Conservation (phyloP, 495 filamentous ascomycete species). For the Sporormia fimetaria region DNA sequence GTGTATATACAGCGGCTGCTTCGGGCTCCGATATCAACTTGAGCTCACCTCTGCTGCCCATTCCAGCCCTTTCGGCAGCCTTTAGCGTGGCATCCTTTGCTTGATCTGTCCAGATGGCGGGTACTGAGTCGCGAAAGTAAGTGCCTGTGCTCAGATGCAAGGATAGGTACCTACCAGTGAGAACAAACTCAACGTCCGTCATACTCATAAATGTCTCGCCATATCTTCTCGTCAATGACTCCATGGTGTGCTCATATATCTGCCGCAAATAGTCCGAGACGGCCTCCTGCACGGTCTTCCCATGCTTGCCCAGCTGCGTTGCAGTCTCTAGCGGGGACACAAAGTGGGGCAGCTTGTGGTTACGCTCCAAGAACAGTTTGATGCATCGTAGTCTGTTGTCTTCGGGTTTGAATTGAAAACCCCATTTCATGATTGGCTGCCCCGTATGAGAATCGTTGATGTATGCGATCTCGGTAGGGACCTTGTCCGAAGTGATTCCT, state of each 20-base stretch:
- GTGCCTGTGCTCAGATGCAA: too few species aligned
- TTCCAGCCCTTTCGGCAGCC: conserved; percentile 39
- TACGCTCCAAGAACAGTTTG: conserved; percentile 68
- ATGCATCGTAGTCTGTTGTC: conserved; percentile 64
- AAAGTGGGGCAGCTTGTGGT: conserved; percentile 65
- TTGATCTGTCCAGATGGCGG: conserved; percentile 44
- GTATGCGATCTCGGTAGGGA: conserved; percentile 37
- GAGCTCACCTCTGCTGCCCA: conserved; percentile 38
- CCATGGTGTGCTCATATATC: conserved; percentile 61
- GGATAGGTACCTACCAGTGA: too few species aligned
- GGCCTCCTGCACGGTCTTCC: conserved; percentile 37
- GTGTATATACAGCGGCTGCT: conserved; percentile 45
- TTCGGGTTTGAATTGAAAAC: conserved; percentile 66
- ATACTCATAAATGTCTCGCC: conserved; percentile 35
- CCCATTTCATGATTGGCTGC: conserved; percentile 47
- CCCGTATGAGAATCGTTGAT: conserved; percentile 8
- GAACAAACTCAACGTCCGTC: conserved; percentile 36
- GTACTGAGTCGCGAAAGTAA: too few species aligned
- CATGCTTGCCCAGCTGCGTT: conserved; percentile 52
- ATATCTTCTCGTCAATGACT: conserved; percentile 49
- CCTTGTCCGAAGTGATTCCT: conserved; percentile 37
- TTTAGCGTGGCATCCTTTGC: conserved; percentile 38
- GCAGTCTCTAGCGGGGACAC: conserved; percentile 65
- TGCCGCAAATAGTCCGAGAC: conserved; percentile 41
- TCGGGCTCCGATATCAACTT: conserved; percentile 51